A percentile compares a stretch with the other conserved stretches of the same genome.
These are phyloP conservation scores for Uncinocarpus reesii DNA, from an alignment of 2,329 filamentous ascomycete species.

Conservation along the genomic window DNA sequence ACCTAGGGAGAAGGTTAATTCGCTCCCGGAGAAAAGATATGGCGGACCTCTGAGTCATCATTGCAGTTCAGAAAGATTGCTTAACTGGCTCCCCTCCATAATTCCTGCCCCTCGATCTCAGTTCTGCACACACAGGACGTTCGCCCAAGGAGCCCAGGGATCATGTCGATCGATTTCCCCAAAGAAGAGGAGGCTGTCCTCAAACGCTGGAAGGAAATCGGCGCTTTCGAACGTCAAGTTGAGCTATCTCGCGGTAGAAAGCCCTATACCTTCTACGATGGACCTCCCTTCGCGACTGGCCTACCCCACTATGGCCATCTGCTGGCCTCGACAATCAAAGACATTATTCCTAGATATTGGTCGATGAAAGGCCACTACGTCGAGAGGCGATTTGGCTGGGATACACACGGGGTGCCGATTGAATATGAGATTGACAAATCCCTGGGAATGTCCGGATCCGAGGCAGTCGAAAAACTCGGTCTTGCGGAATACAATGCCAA, in stretches of 20 bases:
- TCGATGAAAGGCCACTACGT: slow-evolving; percentile 94
- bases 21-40: slow-evolving; percentile 12
- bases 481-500: slow-evolving; percentile 84
- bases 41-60: slow-evolving; percentile 11
- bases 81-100: too few species aligned
- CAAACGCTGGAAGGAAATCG: slow-evolving; percentile 78
- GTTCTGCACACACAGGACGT: not conserved
- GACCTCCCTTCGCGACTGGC: slow-evolving; percentile 66
- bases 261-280: slow-evolving; percentile 92
- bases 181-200: slow-evolving; percentile 81
- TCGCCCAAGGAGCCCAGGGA: slow-evolving; percentile 20
- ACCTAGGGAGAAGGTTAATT: too few species aligned
- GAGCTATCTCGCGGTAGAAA: slow-evolving; percentile 73
- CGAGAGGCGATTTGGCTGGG: slow-evolving; percentile 88
- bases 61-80: not conserved
- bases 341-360: slow-evolving; percentile 94
- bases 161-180: slow-evolving; percentile 84
- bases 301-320: slow-evolving; percentile 64
- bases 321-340: slow-evolving; percentile 88
- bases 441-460: slow-evolving; percentile 74
- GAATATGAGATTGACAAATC: slow-evolving; percentile 98
- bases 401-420: slow-evolving; percentile 86
- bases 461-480: slow-evolving; percentile 76
- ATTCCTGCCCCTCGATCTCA: slow-evolving; percentile 8
- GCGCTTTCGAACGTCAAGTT: slow-evolving; percentile 80